Percentiles rank a stretch among this genome's conserved stretches.
Conservation (phyloP, 2,329 filamentous ascomycete genomes). For the Fusarium annulatum region DNA sequence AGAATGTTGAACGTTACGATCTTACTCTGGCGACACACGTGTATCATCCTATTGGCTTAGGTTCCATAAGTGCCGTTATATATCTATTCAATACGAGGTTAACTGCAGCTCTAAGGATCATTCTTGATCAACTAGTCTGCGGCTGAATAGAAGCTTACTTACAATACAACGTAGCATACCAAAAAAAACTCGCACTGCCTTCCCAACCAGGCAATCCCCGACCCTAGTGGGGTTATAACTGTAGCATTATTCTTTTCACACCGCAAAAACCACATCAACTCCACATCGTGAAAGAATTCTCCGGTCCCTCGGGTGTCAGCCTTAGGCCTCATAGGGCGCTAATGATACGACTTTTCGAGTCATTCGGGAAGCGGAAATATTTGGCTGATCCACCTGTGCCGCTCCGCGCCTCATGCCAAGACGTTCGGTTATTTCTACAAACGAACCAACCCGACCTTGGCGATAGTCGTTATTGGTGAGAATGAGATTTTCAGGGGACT, state of each 20-base stretch:
- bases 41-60: neutral
- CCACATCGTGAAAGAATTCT: neutral
- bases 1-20: neutral
- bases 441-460: neutral
- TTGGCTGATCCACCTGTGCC: neutral
- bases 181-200: neutral
- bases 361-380: neutral
- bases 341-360: neutral
- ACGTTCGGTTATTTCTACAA: neutral
- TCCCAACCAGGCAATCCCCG: neutral
- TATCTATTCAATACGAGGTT: neutral
- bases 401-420: neutral
- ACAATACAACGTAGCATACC: neutral
- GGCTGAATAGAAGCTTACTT: neutral
- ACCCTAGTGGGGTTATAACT: neutral
- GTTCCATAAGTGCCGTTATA: neutral
- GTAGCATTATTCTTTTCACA: neutral
- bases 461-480: neutral
- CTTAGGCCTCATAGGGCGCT: neutral
- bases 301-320: neutral
- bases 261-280: neutral
- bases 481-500: neutral
- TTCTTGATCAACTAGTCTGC: neutral
- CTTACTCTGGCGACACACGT: neutral
- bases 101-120: neutral